These are phyloP conservation scores for Talaromyces sp. DNA, from an alignment of 2,329 filamentous ascomycete species.

Conservation along the genomic window DNA sequence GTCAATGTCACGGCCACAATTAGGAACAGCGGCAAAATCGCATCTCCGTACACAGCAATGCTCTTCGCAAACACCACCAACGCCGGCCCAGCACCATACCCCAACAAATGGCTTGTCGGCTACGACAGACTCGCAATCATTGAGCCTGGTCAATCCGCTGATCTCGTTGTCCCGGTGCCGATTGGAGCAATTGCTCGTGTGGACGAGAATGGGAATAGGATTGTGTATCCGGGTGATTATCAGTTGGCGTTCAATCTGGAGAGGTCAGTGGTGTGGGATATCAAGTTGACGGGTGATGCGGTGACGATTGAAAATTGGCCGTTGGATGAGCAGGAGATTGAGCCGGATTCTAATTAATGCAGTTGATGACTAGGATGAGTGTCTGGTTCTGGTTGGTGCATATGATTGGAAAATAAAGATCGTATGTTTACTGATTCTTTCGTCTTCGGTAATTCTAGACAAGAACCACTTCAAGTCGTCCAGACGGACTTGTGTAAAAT, in stretches of 20 bases:
- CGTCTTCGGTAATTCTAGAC: too few relatives aligned
- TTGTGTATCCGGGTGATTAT: conserved; percentile 44
- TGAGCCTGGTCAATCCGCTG: conserved; percentile 25
- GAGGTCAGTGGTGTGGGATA: conserved; percentile 30
- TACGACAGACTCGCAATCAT: conserved; percentile 34
- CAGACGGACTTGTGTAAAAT: too few relatives aligned
- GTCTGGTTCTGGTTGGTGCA: too few relatives aligned
- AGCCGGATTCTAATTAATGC: conserved; percentile 54
- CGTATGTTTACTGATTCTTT: too few relatives aligned
- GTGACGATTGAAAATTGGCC: conserved; percentile 42
- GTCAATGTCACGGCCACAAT: conserved; percentile 35
- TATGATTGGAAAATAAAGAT: background rate
- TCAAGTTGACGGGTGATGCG: conserved; percentile 34
- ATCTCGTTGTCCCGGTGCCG: conserved; percentile 34
- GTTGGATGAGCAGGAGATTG: conserved; percentile 60
- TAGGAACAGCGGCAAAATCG: conserved; percentile 34
- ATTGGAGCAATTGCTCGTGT: conserved; percentile 39
- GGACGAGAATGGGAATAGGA: conserved; percentile 35
- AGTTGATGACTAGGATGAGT: conserved; percentile 42
- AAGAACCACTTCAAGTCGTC: too few relatives aligned
- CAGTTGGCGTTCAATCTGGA: conserved; percentile 42
- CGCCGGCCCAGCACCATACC: conserved; percentile 40
- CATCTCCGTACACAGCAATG: conserved; percentile 43
- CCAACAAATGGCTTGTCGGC: conserved; percentile 43
- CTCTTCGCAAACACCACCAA: conserved; percentile 35